Conservation (phyloP, 306 rosid genomes). For the Pyrus communis region DNA sequence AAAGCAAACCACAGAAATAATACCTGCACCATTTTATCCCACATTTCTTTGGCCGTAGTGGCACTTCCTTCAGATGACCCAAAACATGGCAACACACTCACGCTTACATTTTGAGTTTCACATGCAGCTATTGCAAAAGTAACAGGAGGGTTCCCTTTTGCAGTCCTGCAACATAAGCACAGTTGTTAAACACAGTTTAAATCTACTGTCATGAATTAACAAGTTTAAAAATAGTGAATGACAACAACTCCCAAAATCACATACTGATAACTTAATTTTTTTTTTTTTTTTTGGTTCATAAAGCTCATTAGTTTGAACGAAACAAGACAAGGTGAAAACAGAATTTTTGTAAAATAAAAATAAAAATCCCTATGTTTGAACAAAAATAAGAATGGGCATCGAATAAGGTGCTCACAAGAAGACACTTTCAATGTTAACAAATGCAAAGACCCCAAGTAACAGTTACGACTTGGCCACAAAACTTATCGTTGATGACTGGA, state of each 20-base stretch:
- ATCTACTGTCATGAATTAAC: background rate
- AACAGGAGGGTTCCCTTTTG: slow-evolving; percentile 87
- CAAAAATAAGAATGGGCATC: background rate
- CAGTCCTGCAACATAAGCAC: slow-evolving; percentile 65
- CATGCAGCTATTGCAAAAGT: slow-evolving; percentile 90
- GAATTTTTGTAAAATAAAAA: too few relatives aligned
- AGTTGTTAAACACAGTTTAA: slow-evolving; percentile 20
- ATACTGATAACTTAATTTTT: background rate
- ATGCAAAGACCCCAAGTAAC: background rate
- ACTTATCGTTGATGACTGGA: background rate
- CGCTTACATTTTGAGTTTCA: slow-evolving; percentile 93
- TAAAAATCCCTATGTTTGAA: too few relatives aligned
- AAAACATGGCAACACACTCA: slow-evolving; percentile 83
- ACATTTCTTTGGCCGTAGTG: slow-evolving; percentile 72
- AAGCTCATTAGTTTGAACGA: background rate
- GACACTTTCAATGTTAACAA: background rate
- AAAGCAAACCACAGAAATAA: slow-evolving; percentile 3
- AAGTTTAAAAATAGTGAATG: background rate
- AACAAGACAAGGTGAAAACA: background rate
- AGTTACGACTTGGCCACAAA: background rate
- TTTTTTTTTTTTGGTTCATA: background rate
- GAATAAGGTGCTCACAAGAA: background rate
- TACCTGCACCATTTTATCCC: slow-evolving; percentile 86
- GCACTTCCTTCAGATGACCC: slow-evolving; percentile 76
- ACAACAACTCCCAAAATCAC: background rate